Evolutionary conservation across 768 basidiomycete genomes (phyloP).

Genomic region (Lactarius hatsudake): DNA sequence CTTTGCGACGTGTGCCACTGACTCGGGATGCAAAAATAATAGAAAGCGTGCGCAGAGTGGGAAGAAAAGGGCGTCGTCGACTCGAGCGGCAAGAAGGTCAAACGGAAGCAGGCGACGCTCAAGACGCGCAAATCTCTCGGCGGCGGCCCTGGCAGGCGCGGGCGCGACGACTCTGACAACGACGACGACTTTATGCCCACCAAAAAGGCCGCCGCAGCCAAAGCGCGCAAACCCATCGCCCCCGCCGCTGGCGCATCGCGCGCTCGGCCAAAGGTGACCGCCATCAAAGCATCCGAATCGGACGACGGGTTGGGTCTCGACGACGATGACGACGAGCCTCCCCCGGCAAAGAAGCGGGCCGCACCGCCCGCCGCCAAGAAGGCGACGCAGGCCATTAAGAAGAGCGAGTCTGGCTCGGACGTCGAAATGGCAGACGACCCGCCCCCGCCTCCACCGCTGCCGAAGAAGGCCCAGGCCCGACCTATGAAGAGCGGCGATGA

Average conservation of each 20-base stretch:
- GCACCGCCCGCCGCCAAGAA: conserved; percentile 27
- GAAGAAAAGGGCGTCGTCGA: conserved; percentile 46
- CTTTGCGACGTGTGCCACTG: not conserved
- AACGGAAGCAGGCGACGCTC: conserved; percentile 56
- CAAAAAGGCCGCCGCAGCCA: conserved; percentile 41
- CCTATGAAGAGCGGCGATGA: conserved; percentile 33
- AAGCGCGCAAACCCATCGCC: conserved; percentile 33
- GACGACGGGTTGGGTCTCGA: conserved; percentile 25
- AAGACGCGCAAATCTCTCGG: conserved; percentile 51
- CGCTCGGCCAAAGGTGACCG: conserved; percentile 39
- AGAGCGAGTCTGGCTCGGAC: conserved; percentile 35
- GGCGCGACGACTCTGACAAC: conserved; percentile 37
- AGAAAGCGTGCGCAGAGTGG: conserved; percentile 46
- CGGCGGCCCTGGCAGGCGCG: conserved; percentile 36
- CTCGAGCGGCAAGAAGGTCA: conserved; percentile 50
- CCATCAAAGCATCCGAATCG: conserved; percentile 23
- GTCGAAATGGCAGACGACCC: conserved; percentile 31
- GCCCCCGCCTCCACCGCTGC: conserved; percentile 32
- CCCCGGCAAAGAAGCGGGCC: conserved; percentile 28
- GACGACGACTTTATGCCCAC: conserved; percentile 58
- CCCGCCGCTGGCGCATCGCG: conserved; percentile 32
- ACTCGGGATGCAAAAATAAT: conserved; percentile 13
- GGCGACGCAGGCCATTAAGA: conserved; percentile 27
- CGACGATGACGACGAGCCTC: conserved; percentile 17
- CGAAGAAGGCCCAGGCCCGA: conserved; percentile 12